Evolutionary conservation across 306 rosid species (phyloP).

Genomic region (Lathyrus tuberosus): DNA sequence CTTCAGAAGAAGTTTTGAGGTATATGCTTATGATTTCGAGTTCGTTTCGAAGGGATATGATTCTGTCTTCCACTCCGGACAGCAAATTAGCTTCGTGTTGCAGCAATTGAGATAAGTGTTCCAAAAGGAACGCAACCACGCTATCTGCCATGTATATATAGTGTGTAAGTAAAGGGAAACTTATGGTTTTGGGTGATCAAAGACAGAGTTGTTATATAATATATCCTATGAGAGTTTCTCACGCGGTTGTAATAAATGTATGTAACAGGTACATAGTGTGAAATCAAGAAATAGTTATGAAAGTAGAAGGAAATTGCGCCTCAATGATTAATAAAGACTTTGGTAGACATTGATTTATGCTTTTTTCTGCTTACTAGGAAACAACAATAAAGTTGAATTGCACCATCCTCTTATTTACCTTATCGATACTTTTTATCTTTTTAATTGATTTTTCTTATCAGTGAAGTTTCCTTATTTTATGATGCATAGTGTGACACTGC

Average conservation of each 20-base stretch:
- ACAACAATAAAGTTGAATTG: conserved; percentile 2
- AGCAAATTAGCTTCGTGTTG: conserved; percentile 10
- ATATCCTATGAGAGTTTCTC: background rate
- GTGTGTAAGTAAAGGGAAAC: background rate
- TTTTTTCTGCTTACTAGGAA: background rate
- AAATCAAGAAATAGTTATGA: background rate
- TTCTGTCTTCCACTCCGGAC: conserved; percentile 1
- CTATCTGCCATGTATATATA: conserved; percentile 1
- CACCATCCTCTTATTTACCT: background rate
- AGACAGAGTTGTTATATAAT: background rate
- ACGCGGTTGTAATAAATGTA: too few relatives aligned
- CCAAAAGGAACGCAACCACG: conserved; percentile 16
- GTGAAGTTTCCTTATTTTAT: background rate
- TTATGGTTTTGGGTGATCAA: background rate
- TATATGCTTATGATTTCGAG: background rate
- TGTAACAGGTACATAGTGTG: too few relatives aligned
- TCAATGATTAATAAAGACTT: background rate
- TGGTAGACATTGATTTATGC: background rate
- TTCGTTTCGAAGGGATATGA: background rate
- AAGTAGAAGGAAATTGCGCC: background rate
- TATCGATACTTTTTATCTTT: background rate
- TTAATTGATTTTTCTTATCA: background rate
- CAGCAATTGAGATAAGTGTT: conserved; percentile 1
- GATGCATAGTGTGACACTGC: background rate
- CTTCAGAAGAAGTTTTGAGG: background rate